Evolutionary conservation across 495 filamentous ascomycete genomes (phyloP).

Genomic region (Rhypophila decipiens): DNA sequence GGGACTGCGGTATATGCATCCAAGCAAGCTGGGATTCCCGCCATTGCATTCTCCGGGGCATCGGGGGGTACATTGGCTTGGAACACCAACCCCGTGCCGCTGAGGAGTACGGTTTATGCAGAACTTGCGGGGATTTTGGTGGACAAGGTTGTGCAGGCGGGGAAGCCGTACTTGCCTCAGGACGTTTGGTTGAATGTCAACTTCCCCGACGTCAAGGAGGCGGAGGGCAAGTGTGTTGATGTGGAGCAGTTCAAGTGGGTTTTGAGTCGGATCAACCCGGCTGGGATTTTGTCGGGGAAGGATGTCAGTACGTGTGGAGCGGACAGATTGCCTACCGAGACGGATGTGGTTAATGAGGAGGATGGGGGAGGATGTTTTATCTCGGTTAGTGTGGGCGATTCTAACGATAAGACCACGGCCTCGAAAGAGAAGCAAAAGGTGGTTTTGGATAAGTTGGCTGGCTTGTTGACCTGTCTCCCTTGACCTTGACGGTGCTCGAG

Average conservation of each 20-base stretch:
- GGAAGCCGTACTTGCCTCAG: slow-evolving; percentile 53
- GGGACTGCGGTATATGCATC: slow-evolving; percentile 54
- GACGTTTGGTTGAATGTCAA: slow-evolving; percentile 63
- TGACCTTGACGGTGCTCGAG: no score
- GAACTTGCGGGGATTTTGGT: slow-evolving; percentile 53
- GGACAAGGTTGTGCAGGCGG: slow-evolving; percentile 43
- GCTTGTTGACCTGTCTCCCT: slow-evolving; percentile 43
- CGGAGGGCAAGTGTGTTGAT: slow-evolving; percentile 38
- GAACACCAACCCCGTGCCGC: slow-evolving; percentile 38
- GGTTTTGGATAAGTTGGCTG: slow-evolving; percentile 48
- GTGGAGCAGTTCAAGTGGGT: slow-evolving; percentile 53
- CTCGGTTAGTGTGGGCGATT: slow-evolving; percentile 57
- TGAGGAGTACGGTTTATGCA: slow-evolving; percentile 53
- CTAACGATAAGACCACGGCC: slow-evolving; percentile 52
- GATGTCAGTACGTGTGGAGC: slow-evolving; percentile 54
- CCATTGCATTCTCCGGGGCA: slow-evolving; percentile 57
- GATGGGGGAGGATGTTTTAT: slow-evolving; percentile 49
- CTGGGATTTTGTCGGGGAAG: slow-evolving; percentile 40
- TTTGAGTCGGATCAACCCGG: slow-evolving; percentile 49
- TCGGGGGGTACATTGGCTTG: slow-evolving; percentile 46
- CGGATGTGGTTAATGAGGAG: slow-evolving; percentile 28
- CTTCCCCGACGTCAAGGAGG: slow-evolving; percentile 50
- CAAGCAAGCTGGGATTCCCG: slow-evolving; percentile 47
- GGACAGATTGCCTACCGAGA: slow-evolving; percentile 52
- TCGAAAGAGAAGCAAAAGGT: slow-evolving; percentile 47